These are phyloP conservation scores for Rozella allomycis DNA, from an alignment of 371 early-diverging fungal species.

Conservation along the genomic window DNA sequence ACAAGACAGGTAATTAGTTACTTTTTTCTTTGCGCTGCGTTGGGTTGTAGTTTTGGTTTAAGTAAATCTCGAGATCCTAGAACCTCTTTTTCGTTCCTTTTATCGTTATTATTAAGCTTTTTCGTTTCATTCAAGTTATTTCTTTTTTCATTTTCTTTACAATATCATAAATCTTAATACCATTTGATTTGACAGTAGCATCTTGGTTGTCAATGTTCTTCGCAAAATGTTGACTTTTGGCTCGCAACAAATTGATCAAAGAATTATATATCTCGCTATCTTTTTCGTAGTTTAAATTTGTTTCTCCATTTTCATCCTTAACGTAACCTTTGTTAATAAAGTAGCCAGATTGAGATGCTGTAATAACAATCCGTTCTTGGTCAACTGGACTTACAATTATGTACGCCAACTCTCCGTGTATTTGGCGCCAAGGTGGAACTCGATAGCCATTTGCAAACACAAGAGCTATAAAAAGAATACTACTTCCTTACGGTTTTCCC, in stretches of 20 bases:
- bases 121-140: not conserved
- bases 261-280: slow-evolving; percentile 11
- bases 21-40: slow-evolving; percentile 1
- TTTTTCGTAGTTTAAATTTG: slow-evolving; percentile 19
- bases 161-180: not conserved
- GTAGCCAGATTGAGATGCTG: slow-evolving; percentile 21
- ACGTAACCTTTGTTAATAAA: slow-evolving; percentile 27
- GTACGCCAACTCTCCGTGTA: slow-evolving; percentile 25
- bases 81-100: not conserved
- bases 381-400: slow-evolving; percentile 15
- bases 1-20: no score
- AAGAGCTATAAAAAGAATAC: slow-evolving; percentile 11
- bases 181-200: slow-evolving; percentile 4
- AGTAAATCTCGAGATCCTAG: not conserved
- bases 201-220: slow-evolving; percentile 18
- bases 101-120: not conserved
- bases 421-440: slow-evolving; percentile 30
- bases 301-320: slow-evolving; percentile 20
- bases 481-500: slow-evolving; percentile 3
- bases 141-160: not conserved
- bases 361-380: slow-evolving; percentile 16
- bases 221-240: slow-evolving; percentile 13
- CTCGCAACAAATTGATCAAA: slow-evolving; percentile 14
- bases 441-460: slow-evolving; percentile 26
- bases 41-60: not conserved